Evolutionary conservation across 2,329 filamentous ascomycete species (phyloP), one percentile per base, ranked within the genome.

Genomic region (Ophiostoma piceae): DNA sequence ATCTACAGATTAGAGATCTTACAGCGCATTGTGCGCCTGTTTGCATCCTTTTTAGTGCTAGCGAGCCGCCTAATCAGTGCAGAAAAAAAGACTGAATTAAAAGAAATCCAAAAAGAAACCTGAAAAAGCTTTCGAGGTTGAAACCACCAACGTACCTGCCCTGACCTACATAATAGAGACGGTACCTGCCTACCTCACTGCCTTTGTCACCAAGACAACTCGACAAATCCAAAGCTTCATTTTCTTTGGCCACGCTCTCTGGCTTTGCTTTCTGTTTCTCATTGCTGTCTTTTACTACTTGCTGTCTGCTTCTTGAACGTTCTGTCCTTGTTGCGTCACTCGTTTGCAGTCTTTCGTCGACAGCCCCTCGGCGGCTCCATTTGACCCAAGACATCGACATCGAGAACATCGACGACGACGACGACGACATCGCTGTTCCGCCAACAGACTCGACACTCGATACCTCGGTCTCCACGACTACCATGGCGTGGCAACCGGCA

Each of bases 401-500:
- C 5, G 51, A 57, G 7, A 57, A 3, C 39, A 41, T 26, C 16
- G n/a, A 57, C 51, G 51, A 57, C 51, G 22, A 22, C 51, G n/a
- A 57, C 51, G 51, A n/a, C 47, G n/a, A 51, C 47, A 51, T 22
- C 39, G 39, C 43, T n/a, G 43, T 47, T 19, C 43, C 43, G 19
- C 14, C 43, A 47, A 47, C 3, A 47, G 43, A 47, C 43, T 47
- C 51, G 51, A 57, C 51, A 57, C 7, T 22, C 22, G 51, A 57
- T n/a, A 26, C 11, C 51, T 22, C 51, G 11, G n/a, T 57, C 51
- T 26, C 51, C 51, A 57, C 51, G 51, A 57, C 51, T 57, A 72
- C 47, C 78, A 97, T 97, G 94, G 87, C 90, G 80, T 99, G 95
- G 95, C 92, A 96, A 83, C 95, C 95, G 73, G 85, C 91, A 77